Evolutionary conservation across 345 rosid genomes (phyloP).

Genomic region (Citrus cavaleriei): DNA sequence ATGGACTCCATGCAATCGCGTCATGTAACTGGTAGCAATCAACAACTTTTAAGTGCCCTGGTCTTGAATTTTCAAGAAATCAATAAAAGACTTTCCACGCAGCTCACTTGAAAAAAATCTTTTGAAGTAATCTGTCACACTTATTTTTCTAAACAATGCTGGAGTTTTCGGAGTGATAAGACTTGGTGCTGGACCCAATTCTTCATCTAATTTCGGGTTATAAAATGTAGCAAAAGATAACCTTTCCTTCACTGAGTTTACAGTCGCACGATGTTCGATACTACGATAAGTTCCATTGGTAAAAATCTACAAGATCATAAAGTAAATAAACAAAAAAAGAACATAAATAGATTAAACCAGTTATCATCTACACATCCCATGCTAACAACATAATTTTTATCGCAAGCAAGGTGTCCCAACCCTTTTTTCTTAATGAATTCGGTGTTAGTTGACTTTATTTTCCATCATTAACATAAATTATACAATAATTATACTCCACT

Average conservation of each 20-base stretch:
- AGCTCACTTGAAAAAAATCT: conserved; percentile 12
- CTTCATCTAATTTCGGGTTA: background rate
- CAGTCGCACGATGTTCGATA: conserved; percentile 20
- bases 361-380: too few species aligned
- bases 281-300: conserved; percentile 23
- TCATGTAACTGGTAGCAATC: background rate
- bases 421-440: too few species aligned
- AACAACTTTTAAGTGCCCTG: background rate
- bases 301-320: conserved; percentile 9
- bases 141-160: conserved; percentile 8
- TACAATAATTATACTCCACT: too few species aligned
- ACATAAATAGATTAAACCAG: background rate
- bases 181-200: background rate
- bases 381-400: too few species aligned
- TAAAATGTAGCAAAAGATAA: background rate
- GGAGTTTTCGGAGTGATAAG: conserved; percentile 9
- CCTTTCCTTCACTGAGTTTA: conserved; percentile 18
- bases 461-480: too few species aligned
- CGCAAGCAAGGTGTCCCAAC: too few species aligned
- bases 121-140: background rate
- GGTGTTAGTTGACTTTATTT: too few species aligned
- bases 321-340: too few species aligned
- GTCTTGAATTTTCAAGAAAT: conserved; percentile 16
- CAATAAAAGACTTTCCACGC: conserved; percentile 16
- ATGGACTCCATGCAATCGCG: too few species aligned